Conservation (phyloP, 345 rosid genomes). For the Lepidium aucheri region DNA sequence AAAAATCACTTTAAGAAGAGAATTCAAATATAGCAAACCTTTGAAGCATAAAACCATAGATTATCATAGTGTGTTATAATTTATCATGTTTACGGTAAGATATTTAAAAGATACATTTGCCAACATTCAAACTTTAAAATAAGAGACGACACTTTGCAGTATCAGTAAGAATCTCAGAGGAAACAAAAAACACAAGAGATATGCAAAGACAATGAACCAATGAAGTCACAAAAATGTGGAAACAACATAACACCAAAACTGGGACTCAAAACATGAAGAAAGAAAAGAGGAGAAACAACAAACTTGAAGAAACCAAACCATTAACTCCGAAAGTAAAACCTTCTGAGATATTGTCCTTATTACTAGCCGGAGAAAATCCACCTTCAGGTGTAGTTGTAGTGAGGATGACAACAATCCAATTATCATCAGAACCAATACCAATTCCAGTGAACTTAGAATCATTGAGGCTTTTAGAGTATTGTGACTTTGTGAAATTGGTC, state of each 20-base stretch:
- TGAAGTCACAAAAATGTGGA: background rate
- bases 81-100: no score
- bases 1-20: no score
- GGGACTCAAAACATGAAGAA: conserved; percentile 12
- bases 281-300: background rate
- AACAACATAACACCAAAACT: no score
- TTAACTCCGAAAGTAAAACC: background rate
- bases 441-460: conserved; percentile 57
- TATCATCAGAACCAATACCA: conserved; percentile 62
- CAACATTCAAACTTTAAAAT: no score
- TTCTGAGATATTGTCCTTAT: background rate
- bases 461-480: conserved; percentile 44
- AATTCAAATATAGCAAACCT: no score
- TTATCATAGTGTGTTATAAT: no score
- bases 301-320: background rate
- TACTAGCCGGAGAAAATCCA: conserved; percentile 29
- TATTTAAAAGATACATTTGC: no score
- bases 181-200: background rate
- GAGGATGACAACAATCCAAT: conserved; percentile 76
- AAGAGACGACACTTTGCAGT: no score
- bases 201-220: background rate
- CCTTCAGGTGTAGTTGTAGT: conserved; percentile 62
- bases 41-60: no score
- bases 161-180: background rate
- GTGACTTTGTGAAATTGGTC: conserved; percentile 59